Percentiles rank a stretch among this genome's conserved stretches.
These are phyloP conservation scores for Camelina hispida DNA, from an alignment of 345 rosid species.

Conservation along the genomic window DNA sequence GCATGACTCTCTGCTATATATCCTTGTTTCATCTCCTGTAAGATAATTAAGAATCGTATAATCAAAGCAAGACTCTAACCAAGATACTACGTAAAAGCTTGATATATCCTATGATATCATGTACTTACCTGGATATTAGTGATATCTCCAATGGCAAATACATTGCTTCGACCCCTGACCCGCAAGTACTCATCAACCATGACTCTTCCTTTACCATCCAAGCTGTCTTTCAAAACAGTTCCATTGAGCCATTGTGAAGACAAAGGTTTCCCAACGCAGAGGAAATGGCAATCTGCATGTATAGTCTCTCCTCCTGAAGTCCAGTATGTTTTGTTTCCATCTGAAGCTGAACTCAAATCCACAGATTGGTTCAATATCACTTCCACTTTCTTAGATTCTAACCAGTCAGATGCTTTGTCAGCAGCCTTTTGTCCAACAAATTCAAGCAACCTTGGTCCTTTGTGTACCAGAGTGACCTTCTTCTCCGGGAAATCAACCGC, in stretches of 20 bases:
- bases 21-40: slow-evolving; percentile 85
- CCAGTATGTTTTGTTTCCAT: slow-evolving; percentile 50
- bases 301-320: slow-evolving; percentile 70
- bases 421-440: slow-evolving; percentile 77
- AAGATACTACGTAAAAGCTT: background rate
- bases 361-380: slow-evolving; percentile 71
- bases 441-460: slow-evolving; percentile 79
- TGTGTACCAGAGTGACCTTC: slow-evolving; percentile 77
- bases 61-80: slow-evolving; percentile 12
- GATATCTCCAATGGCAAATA: slow-evolving; percentile 81
- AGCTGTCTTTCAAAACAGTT: slow-evolving; percentile 53
- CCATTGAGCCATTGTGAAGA: slow-evolving; percentile 73
- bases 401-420: slow-evolving; percentile 67
- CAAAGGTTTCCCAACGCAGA: slow-evolving; percentile 67
- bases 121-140: slow-evolving; percentile 68
- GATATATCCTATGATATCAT: background rate
- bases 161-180: slow-evolving; percentile 55
- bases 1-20: slow-evolving; percentile 75
- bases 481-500: slow-evolving; percentile 80
- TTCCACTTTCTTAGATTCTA: slow-evolving; percentile 69
- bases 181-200: slow-evolving; percentile 75
- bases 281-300: slow-evolving; percentile 78
- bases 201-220: slow-evolving; percentile 71
- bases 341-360: slow-evolving; percentile 57
- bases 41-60: background rate